Percentiles rank a stretch among this genome's conserved stretches.
These are phyloP conservation scores for Hanseniaspora mollemarum DNA, from an alignment of 805 yeast species.

Conservation along the genomic window DNA sequence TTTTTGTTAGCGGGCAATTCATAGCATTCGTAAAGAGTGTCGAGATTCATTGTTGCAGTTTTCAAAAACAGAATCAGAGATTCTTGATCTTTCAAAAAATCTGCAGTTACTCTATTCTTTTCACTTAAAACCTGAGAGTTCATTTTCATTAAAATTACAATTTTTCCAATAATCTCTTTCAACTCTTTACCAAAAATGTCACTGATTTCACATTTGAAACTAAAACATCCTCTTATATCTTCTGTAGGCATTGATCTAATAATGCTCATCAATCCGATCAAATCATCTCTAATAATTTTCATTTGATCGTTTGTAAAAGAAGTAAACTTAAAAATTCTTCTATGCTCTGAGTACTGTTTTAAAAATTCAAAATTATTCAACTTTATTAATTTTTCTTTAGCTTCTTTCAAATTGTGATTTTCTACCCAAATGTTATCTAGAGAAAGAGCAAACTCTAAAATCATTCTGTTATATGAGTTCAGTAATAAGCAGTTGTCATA, in stretches of 20 bases:
- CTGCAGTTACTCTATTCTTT: background rate
- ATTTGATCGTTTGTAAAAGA: constrained; percentile 2
- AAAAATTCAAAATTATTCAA: constrained; percentile 8
- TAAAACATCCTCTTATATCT: background rate
- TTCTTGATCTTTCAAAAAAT: background rate
- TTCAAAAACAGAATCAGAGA: background rate
- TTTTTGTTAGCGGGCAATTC: background rate
- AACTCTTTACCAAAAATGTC: background rate
- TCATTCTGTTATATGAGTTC: constrained; percentile 23
- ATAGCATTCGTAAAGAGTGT: background rate
- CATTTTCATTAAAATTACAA: background rate
- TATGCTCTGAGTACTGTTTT: background rate
- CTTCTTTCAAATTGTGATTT: background rate
- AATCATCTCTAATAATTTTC: constrained; percentile 6
- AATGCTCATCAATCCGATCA: constrained; percentile 4
- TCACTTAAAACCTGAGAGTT: background rate
- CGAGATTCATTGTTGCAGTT: background rate
- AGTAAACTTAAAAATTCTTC: constrained; percentile 1
- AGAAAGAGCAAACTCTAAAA: constrained; percentile 23
- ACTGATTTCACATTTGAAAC: background rate
- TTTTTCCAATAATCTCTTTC: background rate
- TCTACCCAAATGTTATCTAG: background rate
- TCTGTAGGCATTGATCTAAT: constrained; percentile 12
- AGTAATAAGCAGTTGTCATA: constrained; percentile 32
- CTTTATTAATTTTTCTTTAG: constrained; percentile 10